phyloP scores from a whole-genome alignment of 225 moss, liverwort and hornwort genomes.

The Sphagnum tenellum region DNA sequence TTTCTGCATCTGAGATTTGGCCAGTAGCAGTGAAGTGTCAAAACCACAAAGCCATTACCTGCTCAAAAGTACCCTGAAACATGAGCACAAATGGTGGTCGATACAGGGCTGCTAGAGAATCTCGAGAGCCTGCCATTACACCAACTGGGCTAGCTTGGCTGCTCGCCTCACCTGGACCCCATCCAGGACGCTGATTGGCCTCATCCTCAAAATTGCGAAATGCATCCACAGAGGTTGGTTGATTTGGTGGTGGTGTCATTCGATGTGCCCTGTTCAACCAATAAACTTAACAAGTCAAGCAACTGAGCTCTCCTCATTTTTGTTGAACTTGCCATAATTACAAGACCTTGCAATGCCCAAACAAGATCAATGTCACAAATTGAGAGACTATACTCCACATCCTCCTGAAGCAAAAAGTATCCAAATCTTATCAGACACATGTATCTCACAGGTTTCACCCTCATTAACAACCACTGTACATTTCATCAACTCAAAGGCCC shows the following conservation, averaged over 20 bases:
- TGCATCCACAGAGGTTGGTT: constrained; percentile 81
- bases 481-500: no score
- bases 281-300: no score
- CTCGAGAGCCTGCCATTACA: constrained; percentile 54
- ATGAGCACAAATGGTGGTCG: constrained; percentile 92
- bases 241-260: constrained; percentile 54
- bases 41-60: constrained; percentile 25
- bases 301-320: no score
- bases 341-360: no score
- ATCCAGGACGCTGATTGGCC: constrained; percentile 70
- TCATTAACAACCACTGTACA: no score
- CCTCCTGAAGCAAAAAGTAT: no score
- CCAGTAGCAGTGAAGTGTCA: neutral
- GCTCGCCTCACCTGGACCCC: constrained; percentile 64
- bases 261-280: constrained; percentile 48
- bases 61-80: constrained; percentile 99
- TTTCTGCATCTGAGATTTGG: neutral
- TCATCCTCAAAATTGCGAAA: constrained; percentile 98
- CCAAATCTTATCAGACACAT: no score
- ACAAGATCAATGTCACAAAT: no score
- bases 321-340: no score
- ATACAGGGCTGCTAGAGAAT: constrained; percentile 95
- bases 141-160: constrained; percentile 21
- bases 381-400: no score
- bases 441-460: no score